Conservation (phyloP, 2,329 filamentous ascomycete genomes). For the Ambrosiella cleistominuta region DNA sequence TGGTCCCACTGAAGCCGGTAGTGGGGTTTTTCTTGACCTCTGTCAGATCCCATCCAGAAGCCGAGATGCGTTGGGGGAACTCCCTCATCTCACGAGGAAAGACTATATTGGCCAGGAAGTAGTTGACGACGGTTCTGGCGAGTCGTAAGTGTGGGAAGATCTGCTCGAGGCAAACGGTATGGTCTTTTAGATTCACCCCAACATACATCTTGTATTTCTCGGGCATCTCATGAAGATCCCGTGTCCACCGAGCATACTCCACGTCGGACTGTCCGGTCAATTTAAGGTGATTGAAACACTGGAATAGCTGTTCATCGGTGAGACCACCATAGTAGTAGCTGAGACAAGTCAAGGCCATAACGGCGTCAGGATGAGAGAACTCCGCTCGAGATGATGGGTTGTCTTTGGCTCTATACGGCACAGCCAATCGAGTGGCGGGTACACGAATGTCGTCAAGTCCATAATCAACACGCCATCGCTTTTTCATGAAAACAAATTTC, state of each 20-base stretch:
- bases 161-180: constrained; percentile 24
- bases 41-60: constrained; percentile 51
- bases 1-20: constrained; percentile 55
- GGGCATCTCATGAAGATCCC: constrained; percentile 20
- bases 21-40: constrained; percentile 28
- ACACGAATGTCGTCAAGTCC: constrained; percentile 30
- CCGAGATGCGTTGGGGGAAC: constrained; percentile 44
- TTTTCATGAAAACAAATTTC: constrained; percentile 32
- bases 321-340: constrained; percentile 42
- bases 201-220: constrained; percentile 23
- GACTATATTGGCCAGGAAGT: constrained; percentile 39
- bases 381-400: constrained; percentile 36
- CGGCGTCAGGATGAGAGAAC: constrained; percentile 44
- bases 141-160: constrained; percentile 37
- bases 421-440: constrained; percentile 30
- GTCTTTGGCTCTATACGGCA: constrained; percentile 45
- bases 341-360: constrained; percentile 37
- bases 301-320: constrained; percentile 28
- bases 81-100: constrained; percentile 46
- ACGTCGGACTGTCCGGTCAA: constrained; percentile 32
- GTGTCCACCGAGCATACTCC: constrained; percentile 35
- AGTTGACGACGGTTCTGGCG: constrained; percentile 41
- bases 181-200: constrained; percentile 43
- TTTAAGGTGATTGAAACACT: constrained; percentile 28
- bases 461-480: constrained; percentile 49